Base-by-base conservation (phyloP, 2,329 filamentous ascomycete species). In the Diaporthe eres region DNA sequence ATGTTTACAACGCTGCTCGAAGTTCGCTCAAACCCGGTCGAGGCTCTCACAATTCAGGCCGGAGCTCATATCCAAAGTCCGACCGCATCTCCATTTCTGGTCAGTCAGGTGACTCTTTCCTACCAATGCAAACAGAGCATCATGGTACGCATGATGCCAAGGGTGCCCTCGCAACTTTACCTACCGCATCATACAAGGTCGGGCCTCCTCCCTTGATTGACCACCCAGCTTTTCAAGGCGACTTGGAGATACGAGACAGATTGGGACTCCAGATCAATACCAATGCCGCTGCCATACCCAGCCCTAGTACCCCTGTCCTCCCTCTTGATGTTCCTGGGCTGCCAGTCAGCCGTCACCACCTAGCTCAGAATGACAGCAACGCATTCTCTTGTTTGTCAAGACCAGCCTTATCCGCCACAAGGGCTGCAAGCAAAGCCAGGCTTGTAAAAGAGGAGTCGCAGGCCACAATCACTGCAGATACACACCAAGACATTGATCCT, bases 401-500 rank as follows among this genome's bases (percentile, higher is more conserved):
- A 34, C 70, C 63, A 51, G 57, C 37, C 25, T 44, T 28, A 15
- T 42, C 57, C 13, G 58, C 17, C 2, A n/a, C 25, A 19, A 12
- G 37, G 44, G 5, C 42, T n/a, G 17, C 44, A 31, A 44, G 34
- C n/a, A 72, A 9, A 15, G n/a, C 47, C 17, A 72, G 34, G 7
- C 51, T 63, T 44, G 34, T 63, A 34, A 65, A 65, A 25, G 58
- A 44, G 8, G n/a, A 73, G 25, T 44, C 58, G 0, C 44, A 47
- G 34, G 37, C 34, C 4, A 42, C 47, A 12, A 17, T 65, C 10
- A 55, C n/a, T 25, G 15, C 71, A 65, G 25, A 55, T 17, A 53
- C 12, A 31, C 1, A 28, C 25, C 57, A n/a, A 8, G 76, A 76
- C 28, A 39, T 58, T 7, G 84, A 82, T 55, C 82, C 85, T 65